These are phyloP conservation scores for Pogostemon cablin DNA, from an alignment of 257 asterid genomes.

Conservation along the genomic window DNA sequence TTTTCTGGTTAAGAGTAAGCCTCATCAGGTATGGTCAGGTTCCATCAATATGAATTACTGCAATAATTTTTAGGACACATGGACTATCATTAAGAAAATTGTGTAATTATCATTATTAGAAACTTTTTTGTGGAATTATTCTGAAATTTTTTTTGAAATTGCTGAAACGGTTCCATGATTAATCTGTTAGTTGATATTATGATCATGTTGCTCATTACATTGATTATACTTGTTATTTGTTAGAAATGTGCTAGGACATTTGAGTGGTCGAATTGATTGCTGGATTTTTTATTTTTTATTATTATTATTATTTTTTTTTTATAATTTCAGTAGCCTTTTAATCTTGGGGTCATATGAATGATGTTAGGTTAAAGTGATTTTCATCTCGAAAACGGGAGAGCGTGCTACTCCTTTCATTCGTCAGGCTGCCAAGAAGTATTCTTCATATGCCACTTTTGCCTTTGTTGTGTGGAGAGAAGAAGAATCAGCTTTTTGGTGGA, in stretches of 20 bases:
- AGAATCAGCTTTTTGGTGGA: slow-evolving; percentile 88
- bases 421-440: slow-evolving; percentile 72
- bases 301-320: slow-evolving; percentile 6
- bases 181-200: background rate
- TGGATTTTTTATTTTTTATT: background rate
- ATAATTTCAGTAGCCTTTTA: slow-evolving; percentile 18
- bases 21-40: slow-evolving; percentile 75
- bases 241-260: background rate
- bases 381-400: slow-evolving; percentile 92
- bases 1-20: slow-evolving; percentile 74
- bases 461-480: slow-evolving; percentile 78
- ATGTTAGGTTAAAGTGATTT: slow-evolving; percentile 78
- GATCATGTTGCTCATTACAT: background rate
- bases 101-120: slow-evolving; percentile 21
- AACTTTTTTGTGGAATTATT: background rate
- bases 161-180: background rate
- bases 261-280: slow-evolving; percentile 12
- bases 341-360: too few species aligned
- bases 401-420: slow-evolving; percentile 95
- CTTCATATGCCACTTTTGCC: slow-evolving; percentile 74
- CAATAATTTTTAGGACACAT: slow-evolving; percentile 5
- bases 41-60: background rate
- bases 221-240: background rate
- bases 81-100: slow-evolving; percentile 9
- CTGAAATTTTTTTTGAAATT: background rate